phyloP scores from a whole-genome alignment of 2,329 filamentous ascomycete species.

The Pseudogymnoascus sp. region DNA sequence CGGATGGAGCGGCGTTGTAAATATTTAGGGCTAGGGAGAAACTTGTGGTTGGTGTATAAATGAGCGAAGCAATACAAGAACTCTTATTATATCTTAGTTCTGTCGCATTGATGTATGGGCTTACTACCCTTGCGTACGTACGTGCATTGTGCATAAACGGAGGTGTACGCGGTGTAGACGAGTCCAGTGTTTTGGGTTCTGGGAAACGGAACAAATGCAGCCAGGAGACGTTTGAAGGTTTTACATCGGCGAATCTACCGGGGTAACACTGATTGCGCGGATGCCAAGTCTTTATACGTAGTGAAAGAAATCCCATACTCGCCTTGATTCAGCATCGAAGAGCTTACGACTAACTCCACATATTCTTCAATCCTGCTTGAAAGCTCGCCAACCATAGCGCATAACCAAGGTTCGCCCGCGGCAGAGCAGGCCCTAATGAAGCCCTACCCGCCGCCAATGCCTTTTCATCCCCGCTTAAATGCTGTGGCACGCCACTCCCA shows the following conservation, averaged over 20 bases:
- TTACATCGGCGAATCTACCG: not conserved
- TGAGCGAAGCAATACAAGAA: constrained; percentile 4
- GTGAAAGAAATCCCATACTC: constrained; percentile 1
- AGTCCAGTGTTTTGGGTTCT: not conserved
- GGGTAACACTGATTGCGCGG: not conserved
- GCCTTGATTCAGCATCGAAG: not conserved
- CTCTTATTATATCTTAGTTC: not conserved
- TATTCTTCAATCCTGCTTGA: not conserved
- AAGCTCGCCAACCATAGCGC: not conserved
- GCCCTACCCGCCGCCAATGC: not conserved
- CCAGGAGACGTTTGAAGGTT: not conserved
- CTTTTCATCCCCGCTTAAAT: not conserved
- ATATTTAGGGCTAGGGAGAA: not conserved
- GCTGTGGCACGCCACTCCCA: constrained; percentile 1
- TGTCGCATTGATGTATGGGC: constrained; percentile 5
- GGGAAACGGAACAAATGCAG: not conserved
- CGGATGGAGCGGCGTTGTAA: not conserved
- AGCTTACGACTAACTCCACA: constrained; percentile 7
- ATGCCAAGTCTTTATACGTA: not conserved
- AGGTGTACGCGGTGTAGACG: not conserved
- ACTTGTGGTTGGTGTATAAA: constrained; percentile 6
- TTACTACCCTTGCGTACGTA: not conserved
- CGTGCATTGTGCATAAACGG: not conserved
- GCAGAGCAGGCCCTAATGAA: not conserved
- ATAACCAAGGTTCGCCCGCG: not conserved